Conservation (phyloP, 768 basidiomycete species). For the Paxillus ammoniavirescens region DNA sequence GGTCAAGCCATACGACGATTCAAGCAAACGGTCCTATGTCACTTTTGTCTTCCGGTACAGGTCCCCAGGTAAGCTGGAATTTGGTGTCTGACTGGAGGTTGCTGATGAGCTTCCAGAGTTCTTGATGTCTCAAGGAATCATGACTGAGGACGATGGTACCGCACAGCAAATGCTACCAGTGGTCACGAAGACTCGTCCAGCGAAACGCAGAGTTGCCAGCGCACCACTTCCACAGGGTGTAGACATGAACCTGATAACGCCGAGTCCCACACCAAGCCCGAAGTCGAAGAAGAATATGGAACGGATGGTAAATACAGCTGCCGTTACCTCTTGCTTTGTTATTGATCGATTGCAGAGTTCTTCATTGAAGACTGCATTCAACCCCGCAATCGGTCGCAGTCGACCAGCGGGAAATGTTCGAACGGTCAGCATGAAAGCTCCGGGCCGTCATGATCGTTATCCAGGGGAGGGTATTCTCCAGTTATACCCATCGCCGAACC, state of each 20-base stretch:
- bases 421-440: constrained; percentile 10
- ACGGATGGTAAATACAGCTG: constrained; percentile 1
- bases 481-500: constrained; percentile 3
- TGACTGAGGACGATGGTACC: constrained; percentile 29
- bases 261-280: constrained; percentile 10
- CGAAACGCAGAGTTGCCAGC: constrained; percentile 41
- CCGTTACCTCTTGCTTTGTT: not conserved
- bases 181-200: constrained; percentile 13
- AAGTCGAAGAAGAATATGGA: not conserved
- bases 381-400: constrained; percentile 1
- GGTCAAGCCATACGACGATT: constrained; percentile 46
- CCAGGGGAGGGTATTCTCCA: constrained; percentile 19
- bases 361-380: constrained; percentile 3
- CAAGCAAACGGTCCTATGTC: constrained; percentile 46
- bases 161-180: constrained; percentile 10
- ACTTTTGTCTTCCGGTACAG: constrained; percentile 70
- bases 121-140: constrained; percentile 51
- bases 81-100: not conserved
- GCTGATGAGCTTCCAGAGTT: constrained; percentile 39
- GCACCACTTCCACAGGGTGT: constrained; percentile 27
- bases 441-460: not conserved
- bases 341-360: constrained; percentile 5
- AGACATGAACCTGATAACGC: constrained; percentile 7
- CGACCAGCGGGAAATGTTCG: not conserved
- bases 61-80: constrained; percentile 41